Percentiles rank a stretch among this genome's conserved stretches.
Evolutionary conservation across 352 stramenopile genomes (phyloP).

Genomic region (Phytophthora syringae): DNA sequence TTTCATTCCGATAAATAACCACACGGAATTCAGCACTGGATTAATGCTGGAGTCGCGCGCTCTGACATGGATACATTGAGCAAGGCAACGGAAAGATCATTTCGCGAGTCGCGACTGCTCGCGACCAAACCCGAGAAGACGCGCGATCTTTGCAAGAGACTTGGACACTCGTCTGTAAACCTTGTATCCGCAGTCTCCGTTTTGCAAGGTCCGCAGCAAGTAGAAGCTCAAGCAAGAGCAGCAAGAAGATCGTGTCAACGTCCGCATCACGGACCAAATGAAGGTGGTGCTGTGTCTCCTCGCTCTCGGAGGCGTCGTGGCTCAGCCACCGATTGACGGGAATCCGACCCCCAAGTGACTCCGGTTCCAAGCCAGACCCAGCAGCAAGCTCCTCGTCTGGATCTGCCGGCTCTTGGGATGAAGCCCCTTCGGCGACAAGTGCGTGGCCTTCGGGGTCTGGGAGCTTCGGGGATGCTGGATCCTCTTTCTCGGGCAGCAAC

Average conservation of each 20-base stretch:
- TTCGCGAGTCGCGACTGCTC: background rate
- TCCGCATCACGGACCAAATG: constrained; percentile 7
- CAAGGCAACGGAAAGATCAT: background rate
- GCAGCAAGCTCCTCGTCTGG: background rate
- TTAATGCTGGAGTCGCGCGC: no score
- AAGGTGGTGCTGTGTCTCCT: constrained; percentile 19
- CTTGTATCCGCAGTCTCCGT: constrained; percentile 11
- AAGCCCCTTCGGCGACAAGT: constrained; percentile 1
- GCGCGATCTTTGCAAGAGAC: constrained; percentile 10
- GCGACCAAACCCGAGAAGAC: background rate
- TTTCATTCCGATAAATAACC: no score
- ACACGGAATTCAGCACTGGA: no score
- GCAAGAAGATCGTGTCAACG: constrained; percentile 3
- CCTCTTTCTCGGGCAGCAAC: background rate
- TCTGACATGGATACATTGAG: no score
- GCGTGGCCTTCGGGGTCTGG: constrained; percentile 4
- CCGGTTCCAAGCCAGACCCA: background rate
- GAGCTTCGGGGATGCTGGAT: constrained; percentile 6
- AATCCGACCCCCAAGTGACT: background rate
- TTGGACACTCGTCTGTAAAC: background rate
- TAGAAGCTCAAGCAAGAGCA: background rate
- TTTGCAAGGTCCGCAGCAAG: constrained; percentile 11
- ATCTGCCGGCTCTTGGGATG: background rate
- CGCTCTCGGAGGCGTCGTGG: constrained; percentile 5
- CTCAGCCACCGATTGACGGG: background rate